These are phyloP conservation scores for Coemansia sp. DNA, from an alignment of 192 early-diverging fungal genomes.

Conservation along the genomic window DNA sequence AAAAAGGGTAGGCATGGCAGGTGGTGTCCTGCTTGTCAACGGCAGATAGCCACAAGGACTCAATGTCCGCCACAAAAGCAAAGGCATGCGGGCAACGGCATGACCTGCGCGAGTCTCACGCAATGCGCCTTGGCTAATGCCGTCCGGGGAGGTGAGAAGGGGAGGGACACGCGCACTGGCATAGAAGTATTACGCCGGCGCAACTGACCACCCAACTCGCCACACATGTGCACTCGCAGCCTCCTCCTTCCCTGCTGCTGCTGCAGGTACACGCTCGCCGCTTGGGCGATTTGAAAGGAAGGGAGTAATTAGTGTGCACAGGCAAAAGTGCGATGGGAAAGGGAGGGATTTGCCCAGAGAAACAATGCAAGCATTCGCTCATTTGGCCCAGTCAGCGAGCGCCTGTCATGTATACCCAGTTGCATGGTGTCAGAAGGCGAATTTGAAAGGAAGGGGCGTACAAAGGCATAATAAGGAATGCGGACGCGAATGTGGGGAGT, in stretches of 20 bases:
- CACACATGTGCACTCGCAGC: not conserved
- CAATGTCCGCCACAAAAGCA: conserved; percentile 6
- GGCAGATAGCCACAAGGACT: conserved; percentile 1
- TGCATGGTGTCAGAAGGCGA: not conserved
- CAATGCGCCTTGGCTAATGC: conserved; percentile 14
- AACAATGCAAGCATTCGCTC: no score
- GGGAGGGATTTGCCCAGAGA: conserved; percentile 3
- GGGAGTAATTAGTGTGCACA: no score
- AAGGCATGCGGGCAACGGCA: conserved; percentile 4
- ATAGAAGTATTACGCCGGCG: conserved; percentile 1
- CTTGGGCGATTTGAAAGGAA: no score
- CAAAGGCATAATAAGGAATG: not conserved
- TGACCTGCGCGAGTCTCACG: conserved; percentile 6
- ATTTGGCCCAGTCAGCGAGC: not conserved
- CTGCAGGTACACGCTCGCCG: not conserved
- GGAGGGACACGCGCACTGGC: not conserved
- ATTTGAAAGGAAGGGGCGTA: not conserved
- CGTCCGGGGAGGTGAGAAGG: not conserved
- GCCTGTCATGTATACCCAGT: no score
- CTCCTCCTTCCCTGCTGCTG: not conserved
- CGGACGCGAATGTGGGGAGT: not conserved
- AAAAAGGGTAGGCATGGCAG: conserved; percentile 4
- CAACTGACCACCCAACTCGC: conserved; percentile 1
- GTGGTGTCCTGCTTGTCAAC: not conserved
- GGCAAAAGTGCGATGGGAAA: no score